Percentiles rank a stretch among this genome's conserved stretches.
Evolutionary conservation across 1,139 yeast species (phyloP).

Genomic region (Blastobotrys petasosporus): DNA sequence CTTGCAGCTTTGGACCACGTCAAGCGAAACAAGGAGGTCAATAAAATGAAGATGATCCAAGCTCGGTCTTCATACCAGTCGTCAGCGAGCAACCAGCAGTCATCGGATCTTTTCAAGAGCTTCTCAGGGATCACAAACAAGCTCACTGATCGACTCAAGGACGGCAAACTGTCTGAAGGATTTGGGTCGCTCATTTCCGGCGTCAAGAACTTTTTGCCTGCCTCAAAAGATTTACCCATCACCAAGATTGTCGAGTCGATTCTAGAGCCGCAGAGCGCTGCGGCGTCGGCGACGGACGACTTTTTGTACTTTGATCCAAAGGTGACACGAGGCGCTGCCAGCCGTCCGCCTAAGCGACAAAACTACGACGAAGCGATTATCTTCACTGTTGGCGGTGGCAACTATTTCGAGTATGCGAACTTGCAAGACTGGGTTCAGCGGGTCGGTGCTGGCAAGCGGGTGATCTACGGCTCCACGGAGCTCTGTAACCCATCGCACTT

Average conservation of each 20-base stretch:
- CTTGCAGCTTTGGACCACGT: conserved; percentile 63
- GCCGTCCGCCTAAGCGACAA: conserved; percentile 83
- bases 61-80: conserved; percentile 37
- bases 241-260: conserved; percentile 88
- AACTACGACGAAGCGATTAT: conserved; percentile 76
- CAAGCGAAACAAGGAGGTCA: conserved; percentile 71
- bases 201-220: conserved; percentile 80
- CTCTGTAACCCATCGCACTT: conserved; percentile 73
- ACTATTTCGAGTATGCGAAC: conserved; percentile 87
- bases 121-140: conserved; percentile 73
- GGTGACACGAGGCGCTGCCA: conserved; percentile 76
- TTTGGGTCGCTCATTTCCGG: conserved; percentile 86
- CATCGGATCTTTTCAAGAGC: conserved; percentile 51
- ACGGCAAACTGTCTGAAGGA: conserved; percentile 68
- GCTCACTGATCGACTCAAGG: conserved; percentile 55
- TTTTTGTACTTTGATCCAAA: conserved; percentile 88
- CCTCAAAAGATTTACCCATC: conserved; percentile 78
- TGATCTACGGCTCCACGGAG: conserved; percentile 84
- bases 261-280: conserved; percentile 75
- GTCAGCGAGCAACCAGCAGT: conserved; percentile 19
- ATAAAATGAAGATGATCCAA: conserved; percentile 42
- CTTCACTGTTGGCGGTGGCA: conserved; percentile 95
- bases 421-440: conserved; percentile 79
- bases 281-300: conserved; percentile 63
- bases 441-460: conserved; percentile 37